Base-by-base conservation (phyloP, 1,284 basidiomycete genomes). In the Austroboletus olivaceoglutinosus region DNA sequence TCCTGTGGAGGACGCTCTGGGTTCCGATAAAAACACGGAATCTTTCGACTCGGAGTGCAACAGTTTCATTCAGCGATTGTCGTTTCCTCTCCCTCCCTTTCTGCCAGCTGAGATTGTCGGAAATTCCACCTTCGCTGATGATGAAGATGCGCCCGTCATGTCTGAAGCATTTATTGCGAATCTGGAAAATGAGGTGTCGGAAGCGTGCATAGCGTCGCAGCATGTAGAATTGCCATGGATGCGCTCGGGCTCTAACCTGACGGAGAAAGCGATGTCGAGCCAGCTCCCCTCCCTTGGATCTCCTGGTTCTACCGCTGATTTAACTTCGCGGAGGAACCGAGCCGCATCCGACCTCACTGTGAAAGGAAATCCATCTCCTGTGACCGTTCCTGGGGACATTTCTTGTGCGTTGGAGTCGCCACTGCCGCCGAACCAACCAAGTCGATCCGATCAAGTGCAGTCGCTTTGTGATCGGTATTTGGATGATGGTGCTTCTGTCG, bases 271-370 rank as follows among this genome's bases (percentile, higher is more conserved):
- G 12, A 43, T 37, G 23, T 41, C 45, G 39, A 47, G 41, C 25
- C 43, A 44, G 15, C 38, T 60, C 8, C 48, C 53, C 27, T 31
- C 36, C 5, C 36, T 40, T 5, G 38, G 15, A 21, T 36, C 45
- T 38, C 23, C 23, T 18, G 25, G 43, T 36, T 19, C 31, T 11
- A 23, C 30, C 9, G 4, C 21, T 25, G 44, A 54, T 11, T 53
- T 59, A 37, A 45, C 47, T 12, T 38, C 34, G 19, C 60, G 53
- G 52, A 55, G 69, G 47, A 46, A 36, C 48, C 67, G 64, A 38
- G 66, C 68, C 8, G 56, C 50, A 21, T 70, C 68, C 11, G 64
- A 66, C 45, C 52, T 65, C 39, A 70, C 64, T 39, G 59, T 69
- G 43, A 70, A 57, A 52, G 60, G 54, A 18, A 47, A 27, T 29